Evolutionary conservation across 305 asterid species (phyloP).

Genomic region (Fraxinus baroniana): DNA sequence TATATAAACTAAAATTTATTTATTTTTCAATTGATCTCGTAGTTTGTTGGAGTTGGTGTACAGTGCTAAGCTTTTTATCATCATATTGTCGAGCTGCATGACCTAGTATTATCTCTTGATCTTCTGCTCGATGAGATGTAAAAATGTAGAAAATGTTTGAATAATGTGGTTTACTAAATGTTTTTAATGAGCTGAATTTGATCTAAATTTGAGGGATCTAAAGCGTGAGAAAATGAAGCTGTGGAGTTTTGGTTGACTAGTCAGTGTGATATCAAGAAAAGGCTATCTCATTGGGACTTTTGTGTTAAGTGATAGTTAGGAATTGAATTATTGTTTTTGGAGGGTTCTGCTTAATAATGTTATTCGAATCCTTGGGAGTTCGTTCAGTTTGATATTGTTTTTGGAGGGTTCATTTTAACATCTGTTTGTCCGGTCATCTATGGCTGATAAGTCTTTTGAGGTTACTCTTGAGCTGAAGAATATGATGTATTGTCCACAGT

Average conservation of each 20-base stretch:
- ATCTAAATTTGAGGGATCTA: neutral
- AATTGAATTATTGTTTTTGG: neutral
- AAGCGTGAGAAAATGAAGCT: neutral
- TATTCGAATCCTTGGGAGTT: neutral
- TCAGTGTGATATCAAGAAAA: slow-evolving; percentile 7
- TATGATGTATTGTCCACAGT: neutral
- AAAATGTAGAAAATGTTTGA: neutral
- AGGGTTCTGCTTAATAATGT: no score
- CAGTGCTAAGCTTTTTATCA: neutral
- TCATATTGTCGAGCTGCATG: neutral
- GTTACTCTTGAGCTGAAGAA: neutral
- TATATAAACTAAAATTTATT: neutral
- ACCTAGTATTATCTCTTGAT: neutral
- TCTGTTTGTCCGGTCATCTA: neutral
- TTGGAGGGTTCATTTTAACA: neutral
- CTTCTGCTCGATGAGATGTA: neutral
- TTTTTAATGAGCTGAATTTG: neutral
- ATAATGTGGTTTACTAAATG: neutral
- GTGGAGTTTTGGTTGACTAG: neutral
- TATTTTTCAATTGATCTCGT: neutral
- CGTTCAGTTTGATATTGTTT: neutral
- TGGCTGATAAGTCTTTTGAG: neutral
- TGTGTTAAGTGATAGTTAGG: neutral
- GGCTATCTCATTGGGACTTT: neutral
- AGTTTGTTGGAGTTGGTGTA: neutral